phyloP scores from a whole-genome alignment of 176 grass and related monocot genomes.

The Ampelocalamus luodianensis region DNA sequence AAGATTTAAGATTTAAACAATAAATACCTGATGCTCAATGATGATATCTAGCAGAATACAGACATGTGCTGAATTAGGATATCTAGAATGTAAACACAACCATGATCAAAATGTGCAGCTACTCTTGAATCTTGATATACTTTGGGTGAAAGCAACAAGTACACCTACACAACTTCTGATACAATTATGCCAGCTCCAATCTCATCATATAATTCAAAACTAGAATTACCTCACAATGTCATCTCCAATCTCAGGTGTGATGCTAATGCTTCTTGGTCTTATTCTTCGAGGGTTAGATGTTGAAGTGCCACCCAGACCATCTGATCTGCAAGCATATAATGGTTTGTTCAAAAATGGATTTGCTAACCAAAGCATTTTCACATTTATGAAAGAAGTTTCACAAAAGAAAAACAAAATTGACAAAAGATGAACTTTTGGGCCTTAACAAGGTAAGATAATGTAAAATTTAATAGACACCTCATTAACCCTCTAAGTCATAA shows the following conservation, averaged over 20 bases:
- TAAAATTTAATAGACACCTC: slow-evolving; percentile 5
- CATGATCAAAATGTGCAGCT: slow-evolving; percentile 4
- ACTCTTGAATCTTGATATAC: neutral
- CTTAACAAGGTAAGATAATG: slow-evolving; percentile 22
- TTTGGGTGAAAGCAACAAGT: slow-evolving; percentile 39
- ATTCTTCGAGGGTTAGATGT: slow-evolving; percentile 79
- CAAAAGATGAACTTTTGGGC: neutral
- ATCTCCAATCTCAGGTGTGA: slow-evolving; percentile 98
- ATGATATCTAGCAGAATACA: slow-evolving; percentile 31
- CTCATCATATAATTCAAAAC: slow-evolving; percentile 37
- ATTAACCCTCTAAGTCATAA: neutral
- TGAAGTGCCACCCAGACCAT: slow-evolving; percentile 65
- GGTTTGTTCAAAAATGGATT: slow-evolving; percentile 31
- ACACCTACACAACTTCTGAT: slow-evolving; percentile 19
- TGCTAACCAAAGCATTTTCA: slow-evolving; percentile 14
- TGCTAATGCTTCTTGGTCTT: slow-evolving; percentile 95
- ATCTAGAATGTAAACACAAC: slow-evolving; percentile 32
- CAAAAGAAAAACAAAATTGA: neutral
- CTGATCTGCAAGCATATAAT: slow-evolving; percentile 70
- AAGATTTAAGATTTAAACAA: slow-evolving; percentile 48
- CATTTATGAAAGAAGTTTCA: slow-evolving; percentile 27
- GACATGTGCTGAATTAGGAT: slow-evolving; percentile 10
- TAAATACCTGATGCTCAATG: slow-evolving; percentile 29
- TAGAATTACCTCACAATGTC: slow-evolving; percentile 91
- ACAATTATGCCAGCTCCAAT: neutral